Base-by-base conservation (phyloP, 495 filamentous ascomycete species). In the Thozetella sp. region DNA sequence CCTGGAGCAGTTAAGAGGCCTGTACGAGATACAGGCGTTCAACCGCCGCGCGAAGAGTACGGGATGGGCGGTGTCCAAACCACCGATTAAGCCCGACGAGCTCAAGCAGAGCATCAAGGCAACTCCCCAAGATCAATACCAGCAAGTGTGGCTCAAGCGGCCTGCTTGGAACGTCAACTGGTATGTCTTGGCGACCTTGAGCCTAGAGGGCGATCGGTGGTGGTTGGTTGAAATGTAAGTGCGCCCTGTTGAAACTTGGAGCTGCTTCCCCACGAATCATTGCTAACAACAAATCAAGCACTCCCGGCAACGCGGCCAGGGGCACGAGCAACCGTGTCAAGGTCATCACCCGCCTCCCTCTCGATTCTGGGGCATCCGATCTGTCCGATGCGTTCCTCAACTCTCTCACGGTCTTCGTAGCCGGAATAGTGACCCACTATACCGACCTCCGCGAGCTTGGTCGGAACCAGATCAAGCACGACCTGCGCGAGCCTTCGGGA, bases 171-270 rank as follows among this genome's bases (percentile, higher is more conserved):
- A 76, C 17, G 72, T 80, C 25, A 78, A 83, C 56, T 95, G 91
- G 90, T 80, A 86, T 60, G 72, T 91, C 50, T 83, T 87, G 48
- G 81, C 89, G 48, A 88, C 81, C 53, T 81, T 89, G 64, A 89
- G 88, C 70, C 80, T 90, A 71, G 83, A 83, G 63, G 90, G 91
- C 40, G 90, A 95, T 71, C 77, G 74, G 25, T 95, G 90, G 88
- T 93, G 88, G 84, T 72, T 93, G 56, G 71, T 90, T 30, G 86
- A 89, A 71, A 64, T 88, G 80, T 83, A 66, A 70, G 81, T 78
- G 27, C 54, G 46, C 25, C 23, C 51, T 26, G 53, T 58, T 52
- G 48, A 50, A 56, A 40, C 53, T 58, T 52, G 48, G 50, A 56
- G 40, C 53, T 61, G 20, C 50, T 20, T 25, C 25, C 37, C 25